Conservation (phyloP, 257 asterid species). For the Fraxinus anomala region DNA sequence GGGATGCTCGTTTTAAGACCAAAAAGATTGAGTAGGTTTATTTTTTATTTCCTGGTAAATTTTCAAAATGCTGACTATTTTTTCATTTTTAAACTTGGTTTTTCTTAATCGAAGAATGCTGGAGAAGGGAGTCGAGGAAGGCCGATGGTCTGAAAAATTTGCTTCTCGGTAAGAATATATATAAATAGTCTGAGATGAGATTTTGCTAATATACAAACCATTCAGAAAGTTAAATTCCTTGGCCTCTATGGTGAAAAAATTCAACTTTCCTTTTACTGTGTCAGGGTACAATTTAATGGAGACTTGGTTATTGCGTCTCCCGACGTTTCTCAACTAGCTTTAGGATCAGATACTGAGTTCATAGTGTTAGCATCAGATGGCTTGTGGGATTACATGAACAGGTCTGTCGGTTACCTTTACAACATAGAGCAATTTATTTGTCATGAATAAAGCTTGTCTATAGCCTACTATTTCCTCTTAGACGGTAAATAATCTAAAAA, state of each 20-base stretch:
- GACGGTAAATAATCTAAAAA: not conserved
- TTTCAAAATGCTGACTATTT: not conserved
- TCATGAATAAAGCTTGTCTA: not conserved
- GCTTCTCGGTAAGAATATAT: constrained; percentile 63
- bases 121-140: constrained; percentile 81
- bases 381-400: constrained; percentile 90
- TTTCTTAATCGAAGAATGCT: constrained; percentile 62
- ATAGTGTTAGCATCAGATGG: constrained; percentile 90
- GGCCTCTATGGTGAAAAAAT: not conserved
- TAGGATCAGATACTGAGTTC: constrained; percentile 79
- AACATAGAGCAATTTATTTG: not conserved
- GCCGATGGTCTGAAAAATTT: constrained; percentile 85
- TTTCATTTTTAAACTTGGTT: constrained; percentile 14
- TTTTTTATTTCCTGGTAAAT: constrained; percentile 17
- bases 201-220: not conserved
- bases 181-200: not conserved
- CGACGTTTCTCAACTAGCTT: constrained; percentile 72
- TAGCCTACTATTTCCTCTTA: not conserved
- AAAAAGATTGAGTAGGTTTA: constrained; percentile 70
- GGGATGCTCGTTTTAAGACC: constrained; percentile 86
- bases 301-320: constrained; percentile 81
- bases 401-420: constrained; percentile 37
- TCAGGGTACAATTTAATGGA: constrained; percentile 65
- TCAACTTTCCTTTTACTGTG: constrained; percentile 21
- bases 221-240: not conserved